Percentiles rank a stretch among this genome's conserved stretches.
Conservation (phyloP, 2,329 filamentous ascomycete genomes). For the Fusarium sarcochroum region DNA sequence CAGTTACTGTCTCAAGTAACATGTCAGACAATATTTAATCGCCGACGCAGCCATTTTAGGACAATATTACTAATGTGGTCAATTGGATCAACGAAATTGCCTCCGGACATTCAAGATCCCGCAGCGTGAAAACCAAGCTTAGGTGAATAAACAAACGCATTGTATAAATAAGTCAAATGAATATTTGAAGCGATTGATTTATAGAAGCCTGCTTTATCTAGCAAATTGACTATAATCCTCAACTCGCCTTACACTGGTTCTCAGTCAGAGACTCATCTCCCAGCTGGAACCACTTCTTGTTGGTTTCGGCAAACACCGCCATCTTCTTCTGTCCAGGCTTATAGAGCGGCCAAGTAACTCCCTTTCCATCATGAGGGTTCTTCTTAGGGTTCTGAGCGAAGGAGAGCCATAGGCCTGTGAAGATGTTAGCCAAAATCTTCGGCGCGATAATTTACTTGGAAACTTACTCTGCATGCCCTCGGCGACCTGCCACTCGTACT, state of each 20-base stretch:
- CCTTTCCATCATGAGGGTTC: background rate
- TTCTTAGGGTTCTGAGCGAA: background rate
- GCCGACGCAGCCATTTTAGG: no score
- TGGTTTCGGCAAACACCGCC: constrained; percentile 4
- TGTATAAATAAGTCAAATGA: no score
- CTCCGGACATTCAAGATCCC: no score
- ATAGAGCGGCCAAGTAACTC: constrained; percentile 9
- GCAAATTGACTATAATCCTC: no score
- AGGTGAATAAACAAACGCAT: no score
- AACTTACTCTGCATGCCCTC: constrained; percentile 9
- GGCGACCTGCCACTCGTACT: constrained; percentile 23
- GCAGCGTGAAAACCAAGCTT: no score
- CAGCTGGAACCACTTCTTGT: constrained; percentile 14
- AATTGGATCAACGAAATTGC: no score
- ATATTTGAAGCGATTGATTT: no score
- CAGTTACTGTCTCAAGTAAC: no score
- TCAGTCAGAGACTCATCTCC: background rate
- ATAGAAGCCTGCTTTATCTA: no score
- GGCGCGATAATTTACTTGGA: accelerated
- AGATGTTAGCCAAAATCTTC: accelerated
- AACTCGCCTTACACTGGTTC: background rate
- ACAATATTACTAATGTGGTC: no score
- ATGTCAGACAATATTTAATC: no score
- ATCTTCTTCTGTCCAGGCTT: background rate
- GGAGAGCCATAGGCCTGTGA: background rate